A percentile compares a stretch with the other conserved stretches of the same genome.
These are phyloP conservation scores for Acrodontium crateriforme DNA, from an alignment of 2,329 filamentous ascomycete genomes.

Conservation along the genomic window DNA sequence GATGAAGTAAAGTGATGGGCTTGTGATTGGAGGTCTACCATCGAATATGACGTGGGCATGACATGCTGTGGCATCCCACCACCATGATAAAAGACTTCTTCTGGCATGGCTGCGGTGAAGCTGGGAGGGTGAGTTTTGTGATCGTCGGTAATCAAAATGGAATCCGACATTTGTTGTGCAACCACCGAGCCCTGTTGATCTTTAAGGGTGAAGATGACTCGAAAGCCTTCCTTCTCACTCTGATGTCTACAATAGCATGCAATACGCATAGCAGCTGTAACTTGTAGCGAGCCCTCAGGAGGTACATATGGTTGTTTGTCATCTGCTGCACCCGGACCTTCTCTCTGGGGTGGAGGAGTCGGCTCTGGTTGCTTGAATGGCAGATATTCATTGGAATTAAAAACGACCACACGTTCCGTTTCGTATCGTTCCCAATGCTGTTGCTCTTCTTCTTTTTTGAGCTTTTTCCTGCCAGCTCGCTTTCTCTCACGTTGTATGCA, in stretches of 20 bases:
- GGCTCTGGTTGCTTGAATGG: constrained; percentile 56
- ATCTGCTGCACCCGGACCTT: too few relatives aligned
- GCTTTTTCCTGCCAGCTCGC: constrained; percentile 79
- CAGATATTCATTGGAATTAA: constrained; percentile 78
- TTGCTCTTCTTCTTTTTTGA: constrained; percentile 85
- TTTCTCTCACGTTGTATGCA: constrained; percentile 88
- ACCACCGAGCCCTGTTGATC: constrained; percentile 63
- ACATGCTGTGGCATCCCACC: constrained; percentile 11
- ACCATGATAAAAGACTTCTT: constrained; percentile 13
- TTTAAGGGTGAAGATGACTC: constrained; percentile 88
- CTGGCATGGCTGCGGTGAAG: constrained; percentile 16
- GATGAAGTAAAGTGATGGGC: constrained; percentile 40
- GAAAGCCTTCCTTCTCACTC: constrained; percentile 81
- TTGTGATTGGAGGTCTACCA: constrained; percentile 24
- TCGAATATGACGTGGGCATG: constrained; percentile 24
- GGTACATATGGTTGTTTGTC: constrained; percentile 17
- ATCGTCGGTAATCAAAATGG: constrained; percentile 95
- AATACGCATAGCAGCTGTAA: constrained; percentile 86
- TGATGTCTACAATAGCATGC: constrained; percentile 96
- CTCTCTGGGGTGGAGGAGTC: constrained; percentile 16
- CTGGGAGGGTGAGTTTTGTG: constrained; percentile 63
- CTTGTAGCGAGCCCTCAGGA: constrained; percentile 52
- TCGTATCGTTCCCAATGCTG: constrained; percentile 74
- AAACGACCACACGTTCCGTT: constrained; percentile 69
- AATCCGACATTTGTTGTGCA: constrained; percentile 70